Evolutionary conservation across 2,329 filamentous ascomycete species (phyloP).

Genomic region (Zasmidium citrigriseum): DNA sequence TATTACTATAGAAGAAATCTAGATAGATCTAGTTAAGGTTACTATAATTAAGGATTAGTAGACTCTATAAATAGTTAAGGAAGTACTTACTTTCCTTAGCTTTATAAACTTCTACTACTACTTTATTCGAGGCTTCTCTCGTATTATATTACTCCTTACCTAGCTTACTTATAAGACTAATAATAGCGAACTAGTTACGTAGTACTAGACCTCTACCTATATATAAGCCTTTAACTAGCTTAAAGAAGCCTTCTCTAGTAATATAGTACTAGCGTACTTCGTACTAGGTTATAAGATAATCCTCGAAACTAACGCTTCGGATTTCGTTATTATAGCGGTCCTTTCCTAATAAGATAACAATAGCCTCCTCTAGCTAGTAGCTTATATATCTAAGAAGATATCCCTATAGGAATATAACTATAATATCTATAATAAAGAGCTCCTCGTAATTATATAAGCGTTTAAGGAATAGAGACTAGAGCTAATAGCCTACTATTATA

Average conservation of each 20-base stretch:
- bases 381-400: conserved; percentile 29
- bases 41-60: background rate
- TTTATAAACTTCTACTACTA: conserved; percentile 2
- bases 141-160: background rate
- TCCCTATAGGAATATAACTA: conserved; percentile 21
- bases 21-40: background rate
- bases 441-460: conserved; percentile 34
- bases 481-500: background rate
- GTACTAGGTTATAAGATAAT: background rate
- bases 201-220: background rate
- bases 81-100: background rate
- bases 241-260: too few species aligned
- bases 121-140: background rate
- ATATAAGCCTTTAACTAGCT: background rate
- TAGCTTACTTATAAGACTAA: background rate
- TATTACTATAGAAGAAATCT: background rate
- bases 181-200: background rate
- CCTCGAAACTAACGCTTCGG: background rate
- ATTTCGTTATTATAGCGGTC: background rate
- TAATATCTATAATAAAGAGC: too few species aligned
- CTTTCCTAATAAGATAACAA: background rate
- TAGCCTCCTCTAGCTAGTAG: conserved; percentile 12
- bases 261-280: background rate
- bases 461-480: conserved; percentile 27
- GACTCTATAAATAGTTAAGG: background rate